Conservation (phyloP, 75 land plant species). For the Chamaecyparis obtusa region DNA sequence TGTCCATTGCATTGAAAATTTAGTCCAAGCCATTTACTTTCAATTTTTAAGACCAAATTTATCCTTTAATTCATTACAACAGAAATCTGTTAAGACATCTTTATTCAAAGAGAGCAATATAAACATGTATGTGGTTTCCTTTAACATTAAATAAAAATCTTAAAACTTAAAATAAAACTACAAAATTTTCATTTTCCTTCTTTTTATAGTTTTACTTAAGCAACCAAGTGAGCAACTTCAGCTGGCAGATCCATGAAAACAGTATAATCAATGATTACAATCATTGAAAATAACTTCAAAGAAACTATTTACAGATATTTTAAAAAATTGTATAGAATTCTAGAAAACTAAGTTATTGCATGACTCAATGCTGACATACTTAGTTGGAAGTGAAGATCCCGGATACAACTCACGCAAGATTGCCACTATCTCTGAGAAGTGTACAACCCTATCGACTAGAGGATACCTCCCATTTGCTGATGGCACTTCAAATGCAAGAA, state of each 20-base stretch:
- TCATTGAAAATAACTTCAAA: neutral
- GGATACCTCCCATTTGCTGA: constrained; percentile 21
- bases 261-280: neutral
- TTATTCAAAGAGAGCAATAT: neutral
- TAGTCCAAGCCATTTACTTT: neutral
- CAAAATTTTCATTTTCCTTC: neutral
- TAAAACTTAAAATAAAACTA: neutral
- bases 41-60: neutral
- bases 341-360: neutral
- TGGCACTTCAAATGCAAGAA: constrained; percentile 23
- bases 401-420: constrained; percentile 8
- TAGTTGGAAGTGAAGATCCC: neutral
- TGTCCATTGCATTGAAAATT: neutral
- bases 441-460: constrained; percentile 13
- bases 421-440: constrained; percentile 15
- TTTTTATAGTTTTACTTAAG: neutral
- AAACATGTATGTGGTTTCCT: neutral
- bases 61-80: neutral
- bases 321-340: neutral
- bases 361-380: constrained; percentile 6
- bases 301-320: neutral
- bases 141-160: neutral
- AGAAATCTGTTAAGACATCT: neutral
- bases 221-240: neutral
- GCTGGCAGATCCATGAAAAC: neutral